Conservation (phyloP, 108 stramenopile genomes). For the Chaetoceros muelleri region DNA sequence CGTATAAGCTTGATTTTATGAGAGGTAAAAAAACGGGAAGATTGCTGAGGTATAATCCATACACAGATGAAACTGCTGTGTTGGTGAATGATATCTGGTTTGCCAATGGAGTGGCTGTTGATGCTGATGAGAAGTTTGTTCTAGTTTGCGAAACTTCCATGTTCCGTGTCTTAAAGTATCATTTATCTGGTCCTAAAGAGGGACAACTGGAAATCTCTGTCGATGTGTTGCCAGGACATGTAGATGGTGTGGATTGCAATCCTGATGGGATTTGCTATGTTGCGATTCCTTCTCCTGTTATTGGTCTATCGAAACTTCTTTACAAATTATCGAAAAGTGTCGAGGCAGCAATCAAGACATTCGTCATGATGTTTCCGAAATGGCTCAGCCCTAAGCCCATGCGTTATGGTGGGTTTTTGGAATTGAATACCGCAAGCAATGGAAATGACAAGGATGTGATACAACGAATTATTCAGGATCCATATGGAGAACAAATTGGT, state of each 20-base stretch:
- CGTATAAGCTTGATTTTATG: slow-evolving; percentile 41
- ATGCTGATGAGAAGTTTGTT: slow-evolving; percentile 37
- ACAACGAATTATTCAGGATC: slow-evolving; percentile 40
- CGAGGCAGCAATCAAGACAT: slow-evolving; percentile 16
- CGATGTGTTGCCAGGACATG: slow-evolving; percentile 28
- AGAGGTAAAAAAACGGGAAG: slow-evolving; percentile 41
- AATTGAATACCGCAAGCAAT: slow-evolving; percentile 24
- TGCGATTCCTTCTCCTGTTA: slow-evolving; percentile 21
- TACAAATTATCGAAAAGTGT: slow-evolving; percentile 22
- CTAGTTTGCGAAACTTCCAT: slow-evolving; percentile 41
- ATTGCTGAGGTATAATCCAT: slow-evolving; percentile 46
- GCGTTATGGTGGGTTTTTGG: slow-evolving; percentile 35
- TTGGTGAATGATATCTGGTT: slow-evolving; percentile 34
- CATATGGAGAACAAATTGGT: slow-evolving; percentile 36
- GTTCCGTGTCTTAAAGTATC: slow-evolving; percentile 32
- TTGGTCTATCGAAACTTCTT: slow-evolving; percentile 7
- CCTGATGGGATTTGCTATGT: slow-evolving; percentile 24
- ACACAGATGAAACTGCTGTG: slow-evolving; percentile 41
- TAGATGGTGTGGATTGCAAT: slow-evolving; percentile 54
- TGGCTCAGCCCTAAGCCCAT: slow-evolving; percentile 12
- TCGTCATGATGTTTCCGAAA: slow-evolving; percentile 42
- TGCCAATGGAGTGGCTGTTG: slow-evolving; percentile 61
- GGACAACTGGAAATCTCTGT: slow-evolving; percentile 26
- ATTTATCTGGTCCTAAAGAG: slow-evolving; percentile 30
- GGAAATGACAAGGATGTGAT: slow-evolving; percentile 14